Percentiles rank a stretch among this genome's conserved stretches.
Evolutionary conservation across 2,329 filamentous ascomycete species (phyloP).

Genomic region (Fusarium proliferatum): DNA sequence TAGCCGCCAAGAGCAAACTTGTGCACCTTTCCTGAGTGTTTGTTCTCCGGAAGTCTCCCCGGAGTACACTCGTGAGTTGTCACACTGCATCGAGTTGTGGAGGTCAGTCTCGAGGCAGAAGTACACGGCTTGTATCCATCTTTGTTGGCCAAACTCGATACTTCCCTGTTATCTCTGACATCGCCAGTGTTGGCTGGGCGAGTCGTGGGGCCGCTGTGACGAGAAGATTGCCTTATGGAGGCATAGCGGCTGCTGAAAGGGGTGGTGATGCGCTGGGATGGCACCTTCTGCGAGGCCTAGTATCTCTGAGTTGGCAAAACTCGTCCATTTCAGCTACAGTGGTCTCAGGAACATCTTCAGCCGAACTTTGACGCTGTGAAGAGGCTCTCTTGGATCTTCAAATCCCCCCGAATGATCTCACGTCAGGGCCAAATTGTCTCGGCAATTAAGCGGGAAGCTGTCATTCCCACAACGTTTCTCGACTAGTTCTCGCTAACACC

Average conservation of each 20-base stretch:
- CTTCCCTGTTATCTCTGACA: conserved; percentile 1
- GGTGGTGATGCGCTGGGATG: conserved; percentile 16
- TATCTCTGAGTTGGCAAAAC: background rate
- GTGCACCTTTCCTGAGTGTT: background rate
- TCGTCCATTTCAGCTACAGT: background rate
- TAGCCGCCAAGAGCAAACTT: conserved; percentile 1
- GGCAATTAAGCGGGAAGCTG: background rate
- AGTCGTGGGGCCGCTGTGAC: conserved; percentile 28
- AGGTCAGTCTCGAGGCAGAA: conserved; percentile 4
- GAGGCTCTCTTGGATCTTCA: background rate
- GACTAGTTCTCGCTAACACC: background rate
- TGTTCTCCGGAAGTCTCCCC: conserved; percentile 29
- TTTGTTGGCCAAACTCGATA: conserved; percentile 1
- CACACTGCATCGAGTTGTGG: conserved; percentile 24
- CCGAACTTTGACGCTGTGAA: background rate
- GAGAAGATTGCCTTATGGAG: conserved; percentile 17
- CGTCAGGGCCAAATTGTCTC: background rate
- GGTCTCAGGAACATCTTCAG: background rate
- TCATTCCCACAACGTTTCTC: background rate
- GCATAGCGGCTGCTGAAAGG: conserved; percentile 24
- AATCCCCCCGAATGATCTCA: background rate
- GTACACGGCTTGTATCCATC: conserved; percentile 12
- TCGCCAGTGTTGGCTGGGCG: background rate
- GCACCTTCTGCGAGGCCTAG: background rate
- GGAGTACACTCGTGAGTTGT: conserved; percentile 14